phyloP scores from a whole-genome alignment of 352 stramenopile species.

The Pythium aristosporum region DNA sequence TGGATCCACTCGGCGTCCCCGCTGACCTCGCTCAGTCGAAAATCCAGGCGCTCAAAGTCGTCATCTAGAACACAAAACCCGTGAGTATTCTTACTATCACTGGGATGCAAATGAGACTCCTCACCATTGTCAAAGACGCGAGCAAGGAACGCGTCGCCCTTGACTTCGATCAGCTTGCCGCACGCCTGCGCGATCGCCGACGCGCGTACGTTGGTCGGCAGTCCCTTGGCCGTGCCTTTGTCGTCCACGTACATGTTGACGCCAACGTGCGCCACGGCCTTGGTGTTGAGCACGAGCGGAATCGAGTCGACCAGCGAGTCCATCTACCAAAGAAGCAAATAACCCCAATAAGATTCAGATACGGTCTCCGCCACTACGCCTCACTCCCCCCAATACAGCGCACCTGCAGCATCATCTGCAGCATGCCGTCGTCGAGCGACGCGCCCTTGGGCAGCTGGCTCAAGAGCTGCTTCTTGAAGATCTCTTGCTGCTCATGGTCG shows the following conservation, averaged over 20 bases:
- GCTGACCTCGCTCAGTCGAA: constrained; percentile 64
- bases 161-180: constrained; percentile 81
- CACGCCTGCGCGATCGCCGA: constrained; percentile 81
- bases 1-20: constrained; percentile 71
- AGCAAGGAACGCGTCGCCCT: constrained; percentile 86
- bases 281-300: constrained; percentile 82
- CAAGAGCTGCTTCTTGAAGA: constrained; percentile 81
- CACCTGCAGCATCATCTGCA: constrained; percentile 82
- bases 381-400: not conserved
- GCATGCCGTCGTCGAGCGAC: constrained; percentile 67
- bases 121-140: constrained; percentile 86
- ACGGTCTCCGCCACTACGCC: not conserved
- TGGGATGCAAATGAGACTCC: constrained; percentile 1
- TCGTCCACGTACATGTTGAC: constrained; percentile 92
- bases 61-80: constrained; percentile 45
- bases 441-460: constrained; percentile 66
- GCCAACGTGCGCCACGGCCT: constrained; percentile 63
- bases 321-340: constrained; percentile 42
- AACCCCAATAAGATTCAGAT: not conserved
- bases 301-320: constrained; percentile 87
- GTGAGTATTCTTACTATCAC: not conserved
- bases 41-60: constrained; percentile 82
- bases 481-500: constrained; percentile 58
- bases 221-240: constrained; percentile 84
- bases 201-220: constrained; percentile 75